Conservation (phyloP, 805 yeast species). For the Kluyveromyces starmeri region DNA sequence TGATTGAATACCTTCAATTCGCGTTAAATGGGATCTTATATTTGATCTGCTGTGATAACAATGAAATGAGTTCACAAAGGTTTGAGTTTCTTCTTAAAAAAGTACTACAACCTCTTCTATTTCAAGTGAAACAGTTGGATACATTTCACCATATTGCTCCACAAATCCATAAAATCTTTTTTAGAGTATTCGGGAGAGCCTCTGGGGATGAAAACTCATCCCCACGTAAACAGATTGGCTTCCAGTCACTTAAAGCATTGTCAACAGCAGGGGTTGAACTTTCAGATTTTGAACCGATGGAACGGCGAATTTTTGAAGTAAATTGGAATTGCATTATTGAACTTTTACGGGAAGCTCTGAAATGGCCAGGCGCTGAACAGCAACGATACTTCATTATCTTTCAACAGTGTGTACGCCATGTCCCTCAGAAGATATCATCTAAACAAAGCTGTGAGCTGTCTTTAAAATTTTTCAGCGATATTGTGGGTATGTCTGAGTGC, state of each 20-base stretch:
- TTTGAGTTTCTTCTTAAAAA: conserved; percentile 12
- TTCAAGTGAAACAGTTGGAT: not conserved
- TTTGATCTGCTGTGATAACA: conserved; percentile 7
- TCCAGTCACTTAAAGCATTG: conserved; percentile 17
- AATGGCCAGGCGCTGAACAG: not conserved
- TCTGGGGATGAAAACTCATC: not conserved
- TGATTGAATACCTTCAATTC: conserved; percentile 13
- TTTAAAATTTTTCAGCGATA: not conserved
- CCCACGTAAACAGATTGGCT: conserved; percentile 3
- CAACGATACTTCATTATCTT: not conserved
- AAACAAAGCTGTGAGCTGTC: not conserved
- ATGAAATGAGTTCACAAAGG: not conserved
- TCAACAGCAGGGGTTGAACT: conserved; percentile 17
- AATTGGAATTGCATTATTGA: conserved; percentile 10
- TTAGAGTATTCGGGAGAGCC: not conserved
- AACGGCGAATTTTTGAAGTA: conserved; percentile 6
- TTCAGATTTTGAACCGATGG: conserved; percentile 14
- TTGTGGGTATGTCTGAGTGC: not conserved
- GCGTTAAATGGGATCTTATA: conserved; percentile 15
- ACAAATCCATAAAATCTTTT: conserved; percentile 1
- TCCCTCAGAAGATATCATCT: not conserved
- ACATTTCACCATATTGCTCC: not conserved
- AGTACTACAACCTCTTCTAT: conserved; percentile 14
- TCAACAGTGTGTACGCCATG: not conserved
- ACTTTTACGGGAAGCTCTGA: not conserved